phyloP scores from a whole-genome alignment of 352 stramenopile species.

The Phytophthora hybrid region DNA sequence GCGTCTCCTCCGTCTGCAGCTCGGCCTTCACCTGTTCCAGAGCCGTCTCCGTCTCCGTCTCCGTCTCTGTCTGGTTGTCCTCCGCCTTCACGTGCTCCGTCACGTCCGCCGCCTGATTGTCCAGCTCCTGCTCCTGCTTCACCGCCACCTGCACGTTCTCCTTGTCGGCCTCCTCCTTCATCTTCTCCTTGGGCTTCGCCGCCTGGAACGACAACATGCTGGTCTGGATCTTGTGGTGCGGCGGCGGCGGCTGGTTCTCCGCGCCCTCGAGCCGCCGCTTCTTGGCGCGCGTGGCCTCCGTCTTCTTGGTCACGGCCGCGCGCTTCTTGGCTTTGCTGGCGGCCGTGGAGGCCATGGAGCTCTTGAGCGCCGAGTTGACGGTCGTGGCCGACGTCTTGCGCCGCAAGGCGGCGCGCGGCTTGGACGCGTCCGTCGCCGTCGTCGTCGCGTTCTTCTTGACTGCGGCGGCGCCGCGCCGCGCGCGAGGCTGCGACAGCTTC shows the following conservation, averaged over 20 bases:
- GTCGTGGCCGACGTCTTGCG: constrained; percentile 4
- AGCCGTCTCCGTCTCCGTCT: not conserved
- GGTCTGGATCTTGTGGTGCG: constrained; percentile 69
- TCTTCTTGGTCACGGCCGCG: constrained; percentile 26
- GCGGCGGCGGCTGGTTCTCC: constrained; percentile 36
- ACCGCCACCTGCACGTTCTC: constrained; percentile 18
- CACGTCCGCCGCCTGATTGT: constrained; percentile 11
- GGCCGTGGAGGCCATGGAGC: constrained; percentile 30
- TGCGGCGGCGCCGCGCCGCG: not conserved
- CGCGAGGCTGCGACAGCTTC: constrained; percentile 23
- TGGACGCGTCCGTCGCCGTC: constrained; percentile 29
- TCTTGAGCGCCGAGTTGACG: constrained; percentile 42
- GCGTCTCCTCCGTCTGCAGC: constrained; percentile 29
- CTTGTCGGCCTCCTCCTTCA: constrained; percentile 7
- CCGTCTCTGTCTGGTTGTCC: not conserved
- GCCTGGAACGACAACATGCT: constrained; percentile 77
- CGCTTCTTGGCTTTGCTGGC: constrained; percentile 44
- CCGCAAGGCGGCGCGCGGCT: constrained; percentile 10
- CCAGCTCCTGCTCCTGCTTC: constrained; percentile 25
- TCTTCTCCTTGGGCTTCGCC: constrained; percentile 23
- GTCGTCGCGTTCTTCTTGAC: constrained; percentile 16
- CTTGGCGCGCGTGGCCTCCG: constrained; percentile 44
- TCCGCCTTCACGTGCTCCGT: constrained; percentile 13
- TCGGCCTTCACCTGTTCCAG: constrained; percentile 14
- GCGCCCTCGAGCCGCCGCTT: constrained; percentile 54